Evolutionary conservation across 805 yeast genomes (phyloP).

Genomic region (Teunomyces funiuensis): DNA sequence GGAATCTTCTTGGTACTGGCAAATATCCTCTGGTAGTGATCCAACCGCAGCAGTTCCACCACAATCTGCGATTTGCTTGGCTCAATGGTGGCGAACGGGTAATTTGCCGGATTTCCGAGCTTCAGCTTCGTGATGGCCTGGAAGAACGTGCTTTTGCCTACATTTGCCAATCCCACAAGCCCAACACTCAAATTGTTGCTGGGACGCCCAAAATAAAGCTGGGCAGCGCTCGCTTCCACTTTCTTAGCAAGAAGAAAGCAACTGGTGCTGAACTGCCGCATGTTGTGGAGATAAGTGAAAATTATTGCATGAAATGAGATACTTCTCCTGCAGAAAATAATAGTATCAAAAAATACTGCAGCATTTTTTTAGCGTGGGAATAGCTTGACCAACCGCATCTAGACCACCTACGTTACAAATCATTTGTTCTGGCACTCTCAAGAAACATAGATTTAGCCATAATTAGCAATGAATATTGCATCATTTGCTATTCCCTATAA

Average conservation of each 20-base stretch:
- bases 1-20: conserved; percentile 52
- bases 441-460: too few species aligned
- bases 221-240: background rate
- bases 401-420: too few species aligned
- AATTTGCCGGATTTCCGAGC: conserved; percentile 52
- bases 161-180: conserved; percentile 63
- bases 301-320: too few species aligned
- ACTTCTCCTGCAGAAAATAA: too few species aligned
- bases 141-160: conserved; percentile 46
- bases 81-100: conserved; percentile 76
- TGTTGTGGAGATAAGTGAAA: too few species aligned
- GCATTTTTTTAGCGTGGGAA: too few species aligned
- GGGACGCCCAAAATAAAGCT: conserved; percentile 30
- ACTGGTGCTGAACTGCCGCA: background rate
- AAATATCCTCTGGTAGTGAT: conserved; percentile 48
- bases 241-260: background rate
- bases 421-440: too few species aligned
- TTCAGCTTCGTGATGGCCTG: conserved; percentile 59
- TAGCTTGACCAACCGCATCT: too few species aligned
- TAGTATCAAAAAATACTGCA: too few species aligned
- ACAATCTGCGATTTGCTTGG: conserved; percentile 52
- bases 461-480: too few species aligned
- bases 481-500: too few species aligned
- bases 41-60: conserved; percentile 34
- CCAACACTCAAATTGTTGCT: conserved; percentile 41